Percentiles rank a stretch among this genome's conserved stretches.
phyloP scores from a whole-genome alignment of 202 grass and related monocot species.

The Alloteropsis angusta region DNA sequence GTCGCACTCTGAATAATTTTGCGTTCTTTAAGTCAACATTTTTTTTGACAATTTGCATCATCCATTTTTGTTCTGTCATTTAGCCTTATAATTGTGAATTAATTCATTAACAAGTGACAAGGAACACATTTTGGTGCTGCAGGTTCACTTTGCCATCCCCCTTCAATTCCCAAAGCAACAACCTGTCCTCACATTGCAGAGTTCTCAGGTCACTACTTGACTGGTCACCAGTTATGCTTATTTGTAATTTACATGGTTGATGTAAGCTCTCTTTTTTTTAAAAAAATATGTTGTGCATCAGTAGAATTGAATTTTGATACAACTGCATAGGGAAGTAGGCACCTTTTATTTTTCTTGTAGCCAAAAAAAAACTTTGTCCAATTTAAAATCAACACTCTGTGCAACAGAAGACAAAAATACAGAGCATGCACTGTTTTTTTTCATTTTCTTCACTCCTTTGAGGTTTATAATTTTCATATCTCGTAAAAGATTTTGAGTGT shows the following conservation, averaged over 20 bases:
- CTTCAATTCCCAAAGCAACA: conserved; percentile 84
- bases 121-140: conserved; percentile 25
- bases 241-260: conserved; percentile 21
- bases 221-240: neutral
- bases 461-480: neutral
- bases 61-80: neutral
- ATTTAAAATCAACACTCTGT: neutral
- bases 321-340: neutral
- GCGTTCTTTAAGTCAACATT: neutral
- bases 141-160: conserved; percentile 92
- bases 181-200: conserved; percentile 62
- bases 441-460: neutral
- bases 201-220: conserved; percentile 64
- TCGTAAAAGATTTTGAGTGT: neutral
- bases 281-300: neutral
- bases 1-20: neutral
- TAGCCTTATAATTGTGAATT: conserved; percentile 12
- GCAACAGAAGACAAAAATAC: neutral
- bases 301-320: neutral
- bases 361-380: neutral
- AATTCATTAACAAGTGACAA: conserved; percentile 19
- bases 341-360: neutral
- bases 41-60: neutral
- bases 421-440: neutral
- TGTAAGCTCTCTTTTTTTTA: neutral